Conservation (phyloP, 495 filamentous ascomycete genomes). For the Penicillium nucicola region DNA sequence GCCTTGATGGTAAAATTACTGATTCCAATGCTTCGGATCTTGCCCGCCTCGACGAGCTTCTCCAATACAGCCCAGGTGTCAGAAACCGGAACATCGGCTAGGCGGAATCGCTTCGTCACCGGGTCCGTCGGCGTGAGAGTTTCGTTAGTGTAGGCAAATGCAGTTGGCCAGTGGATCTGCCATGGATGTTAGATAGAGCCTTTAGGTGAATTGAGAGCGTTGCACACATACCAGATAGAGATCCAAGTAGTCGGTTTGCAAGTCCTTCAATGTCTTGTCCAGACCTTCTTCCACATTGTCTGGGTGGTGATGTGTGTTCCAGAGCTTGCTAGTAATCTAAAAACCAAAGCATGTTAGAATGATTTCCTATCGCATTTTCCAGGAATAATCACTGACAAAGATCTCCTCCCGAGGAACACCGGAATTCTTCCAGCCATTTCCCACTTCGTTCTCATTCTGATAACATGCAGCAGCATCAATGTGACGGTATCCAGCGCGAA, state of each 20-base stretch:
- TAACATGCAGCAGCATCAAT: constrained; percentile 37
- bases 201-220: neutral
- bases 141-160: constrained; percentile 65
- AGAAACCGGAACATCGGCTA: constrained; percentile 31
- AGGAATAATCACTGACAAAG: constrained; percentile 29
- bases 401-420: constrained; percentile 40
- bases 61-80: constrained; percentile 72
- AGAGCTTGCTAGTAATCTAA: constrained; percentile 41
- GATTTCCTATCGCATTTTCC: neutral
- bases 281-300: constrained; percentile 37
- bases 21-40: constrained; percentile 74
- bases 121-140: constrained; percentile 33
- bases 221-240: constrained; percentile 40
- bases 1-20: constrained; percentile 70
- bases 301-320: constrained; percentile 44
- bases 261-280: constrained; percentile 40
- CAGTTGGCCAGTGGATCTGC: constrained; percentile 40
- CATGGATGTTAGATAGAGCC: too few relatives aligned
- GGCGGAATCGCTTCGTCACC: constrained; percentile 31
- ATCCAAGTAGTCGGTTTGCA: constrained; percentile 44
- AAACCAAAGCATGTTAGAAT: neutral
- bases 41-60: constrained; percentile 60
- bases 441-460: constrained; percentile 43
- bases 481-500: constrained; percentile 49
- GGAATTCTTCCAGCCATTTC: constrained; percentile 39